A percentile compares a stretch with the other conserved stretches of the same genome.
phyloP scores from a whole-genome alignment of 2,329 filamentous ascomycete genomes.

The Aureobasidium sp. region DNA sequence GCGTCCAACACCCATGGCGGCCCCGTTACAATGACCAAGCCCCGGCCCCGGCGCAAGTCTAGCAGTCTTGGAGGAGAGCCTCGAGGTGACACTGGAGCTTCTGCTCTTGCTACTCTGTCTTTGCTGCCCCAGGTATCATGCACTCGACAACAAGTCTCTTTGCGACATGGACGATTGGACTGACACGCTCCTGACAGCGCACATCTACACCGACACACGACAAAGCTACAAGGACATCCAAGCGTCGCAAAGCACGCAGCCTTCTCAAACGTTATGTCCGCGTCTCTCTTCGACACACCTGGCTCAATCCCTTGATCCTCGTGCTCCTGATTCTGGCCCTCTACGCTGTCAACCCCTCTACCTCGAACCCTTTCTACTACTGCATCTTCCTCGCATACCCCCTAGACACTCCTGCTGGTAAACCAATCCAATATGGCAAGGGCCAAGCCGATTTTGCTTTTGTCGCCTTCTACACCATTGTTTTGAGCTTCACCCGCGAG shows the following conservation, averaged over 20 bases:
- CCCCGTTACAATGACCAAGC: not conserved
- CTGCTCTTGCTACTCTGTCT: conserved; percentile 40
- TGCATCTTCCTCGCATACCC: conserved; percentile 89
- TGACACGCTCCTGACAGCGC: conserved; percentile 11
- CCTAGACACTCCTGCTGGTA: conserved; percentile 31
- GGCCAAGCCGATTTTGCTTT: conserved; percentile 81
- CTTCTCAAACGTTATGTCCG: conserved; percentile 38
- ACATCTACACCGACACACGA: conserved; percentile 11
- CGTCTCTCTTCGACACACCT: conserved; percentile 46
- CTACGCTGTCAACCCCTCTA: conserved; percentile 68
- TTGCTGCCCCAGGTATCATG: not conserved
- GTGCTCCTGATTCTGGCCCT: conserved; percentile 53
- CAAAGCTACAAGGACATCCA: conserved; percentile 29
- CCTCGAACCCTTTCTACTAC: conserved; percentile 68
- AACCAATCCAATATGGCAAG: conserved; percentile 69
- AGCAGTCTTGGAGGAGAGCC: conserved; percentile 44
- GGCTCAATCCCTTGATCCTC: conserved; percentile 61
- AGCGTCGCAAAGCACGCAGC: conserved; percentile 37
- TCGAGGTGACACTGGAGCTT: conserved; percentile 43
- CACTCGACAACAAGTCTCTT: too few species aligned
- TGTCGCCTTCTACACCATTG: conserved; percentile 78
- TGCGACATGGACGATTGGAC: not conserved
- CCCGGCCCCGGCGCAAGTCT: conserved; percentile 33
- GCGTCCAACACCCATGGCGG: conserved; percentile 1
- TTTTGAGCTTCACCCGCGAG: conserved; percentile 88